Conservation (phyloP, 2,329 filamentous ascomycete genomes). For the Elsinoe fawcettii region DNA sequence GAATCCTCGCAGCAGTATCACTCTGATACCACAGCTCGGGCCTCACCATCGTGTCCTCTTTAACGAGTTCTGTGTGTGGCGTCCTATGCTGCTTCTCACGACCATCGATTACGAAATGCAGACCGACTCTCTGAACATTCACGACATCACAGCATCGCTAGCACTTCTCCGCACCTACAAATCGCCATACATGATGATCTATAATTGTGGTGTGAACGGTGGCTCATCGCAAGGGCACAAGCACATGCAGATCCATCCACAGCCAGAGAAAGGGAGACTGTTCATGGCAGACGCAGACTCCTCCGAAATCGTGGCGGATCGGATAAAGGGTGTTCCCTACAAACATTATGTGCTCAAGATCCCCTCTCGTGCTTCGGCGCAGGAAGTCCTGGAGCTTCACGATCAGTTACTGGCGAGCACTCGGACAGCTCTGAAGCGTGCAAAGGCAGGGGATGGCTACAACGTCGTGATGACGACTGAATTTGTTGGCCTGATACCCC, state of each 20-base stretch:
- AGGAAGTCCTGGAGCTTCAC: slow-evolving; percentile 20
- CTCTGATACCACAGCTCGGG: slow-evolving; percentile 26
- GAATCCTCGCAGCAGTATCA: slow-evolving; percentile 19
- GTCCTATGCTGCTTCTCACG: slow-evolving; percentile 34
- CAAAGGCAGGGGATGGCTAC: slow-evolving; percentile 23
- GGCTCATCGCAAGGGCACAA: slow-evolving; percentile 40
- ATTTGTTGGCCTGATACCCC: slow-evolving; percentile 31
- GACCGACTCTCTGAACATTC: slow-evolving; percentile 31
- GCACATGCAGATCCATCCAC: slow-evolving; percentile 37
- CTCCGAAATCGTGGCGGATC: neutral
- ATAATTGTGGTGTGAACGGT: slow-evolving; percentile 40
- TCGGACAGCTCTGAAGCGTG: slow-evolving; percentile 7
- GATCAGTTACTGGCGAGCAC: slow-evolving; percentile 15
- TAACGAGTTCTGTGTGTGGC: slow-evolving; percentile 32
- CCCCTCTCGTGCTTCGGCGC: slow-evolving; percentile 5
- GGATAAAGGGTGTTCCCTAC: slow-evolving; percentile 14
- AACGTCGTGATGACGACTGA: slow-evolving; percentile 30
- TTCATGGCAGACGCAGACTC: slow-evolving; percentile 17
- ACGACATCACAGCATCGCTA: slow-evolving; percentile 34
- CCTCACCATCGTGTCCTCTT: slow-evolving; percentile 30
- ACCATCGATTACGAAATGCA: slow-evolving; percentile 34
- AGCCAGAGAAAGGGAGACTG: slow-evolving; percentile 21
- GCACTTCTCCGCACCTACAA: slow-evolving; percentile 27
- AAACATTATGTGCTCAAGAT: slow-evolving; percentile 15
- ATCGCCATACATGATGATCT: slow-evolving; percentile 34